Evolutionary conservation across 139 green algal genomes (phyloP).

Genomic region (Choricystis sp.): DNA sequence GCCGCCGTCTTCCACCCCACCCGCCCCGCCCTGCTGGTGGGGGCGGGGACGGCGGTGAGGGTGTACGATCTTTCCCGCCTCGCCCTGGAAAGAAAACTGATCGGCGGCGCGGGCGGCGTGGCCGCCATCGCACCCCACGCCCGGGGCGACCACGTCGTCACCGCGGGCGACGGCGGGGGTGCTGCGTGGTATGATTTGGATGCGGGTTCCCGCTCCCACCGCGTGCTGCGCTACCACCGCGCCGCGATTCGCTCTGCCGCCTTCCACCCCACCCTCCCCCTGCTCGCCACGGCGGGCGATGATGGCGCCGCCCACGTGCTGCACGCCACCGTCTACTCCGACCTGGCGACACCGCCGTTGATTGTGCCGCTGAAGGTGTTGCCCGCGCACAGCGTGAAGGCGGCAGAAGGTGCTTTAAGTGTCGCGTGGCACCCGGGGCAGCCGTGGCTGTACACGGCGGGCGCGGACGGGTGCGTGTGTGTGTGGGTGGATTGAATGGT

Average conservation of each 20-base stretch:
- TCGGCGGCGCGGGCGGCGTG: slow-evolving; percentile 60
- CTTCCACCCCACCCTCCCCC: slow-evolving; percentile 82
- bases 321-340: slow-evolving; percentile 87
- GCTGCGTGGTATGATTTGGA: slow-evolving; percentile 94
- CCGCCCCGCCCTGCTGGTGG: slow-evolving; percentile 92
- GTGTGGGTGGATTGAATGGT: slow-evolving; percentile 21
- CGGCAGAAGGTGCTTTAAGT: slow-evolving; percentile 53
- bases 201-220: slow-evolving; percentile 85
- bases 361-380: slow-evolving; percentile 71
- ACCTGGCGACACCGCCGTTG: slow-evolving; percentile 89
- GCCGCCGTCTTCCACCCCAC: slow-evolving; percentile 76
- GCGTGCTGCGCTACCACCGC: slow-evolving; percentile 63
- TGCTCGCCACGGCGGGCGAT: slow-evolving; percentile 73
- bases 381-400: slow-evolving; percentile 16
- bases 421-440: slow-evolving; percentile 85
- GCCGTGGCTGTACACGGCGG: slow-evolving; percentile 91
- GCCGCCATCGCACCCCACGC: slow-evolving; percentile 75
- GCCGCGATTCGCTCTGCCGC: slow-evolving; percentile 45
- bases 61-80: slow-evolving; percentile 91
- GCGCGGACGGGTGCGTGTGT: slow-evolving; percentile 51
- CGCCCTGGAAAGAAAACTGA: slow-evolving; percentile 78
- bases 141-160: slow-evolving; percentile 78
- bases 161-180: slow-evolving; percentile 69
- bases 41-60: slow-evolving; percentile 39
- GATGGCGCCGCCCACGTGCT: slow-evolving; percentile 77